Evolutionary conservation across 2,329 filamentous ascomycete species (phyloP).

Genomic region (Calycina marina): DNA sequence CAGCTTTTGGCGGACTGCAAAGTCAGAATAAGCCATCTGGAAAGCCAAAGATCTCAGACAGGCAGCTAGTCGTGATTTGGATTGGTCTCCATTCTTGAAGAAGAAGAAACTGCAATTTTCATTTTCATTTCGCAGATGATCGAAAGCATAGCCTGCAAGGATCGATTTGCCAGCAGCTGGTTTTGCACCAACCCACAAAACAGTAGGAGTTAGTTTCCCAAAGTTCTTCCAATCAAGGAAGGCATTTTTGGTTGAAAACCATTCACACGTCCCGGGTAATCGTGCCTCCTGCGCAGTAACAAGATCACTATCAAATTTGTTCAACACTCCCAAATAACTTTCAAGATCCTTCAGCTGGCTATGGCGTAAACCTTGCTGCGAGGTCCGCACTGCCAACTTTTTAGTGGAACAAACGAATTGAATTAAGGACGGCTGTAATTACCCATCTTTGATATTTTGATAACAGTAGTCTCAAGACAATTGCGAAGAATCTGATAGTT

Average conservation of each 20-base stretch:
- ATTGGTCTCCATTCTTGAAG: conserved; percentile 13
- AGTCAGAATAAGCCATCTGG: conserved; percentile 22
- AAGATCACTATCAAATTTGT: conserved; percentile 18
- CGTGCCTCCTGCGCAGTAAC: conserved; percentile 10
- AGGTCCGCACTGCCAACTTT: background rate
- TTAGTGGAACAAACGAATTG: too few relatives aligned
- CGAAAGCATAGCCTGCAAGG: conserved; percentile 9
- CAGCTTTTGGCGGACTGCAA: conserved; percentile 14
- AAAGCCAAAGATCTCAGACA: conserved; percentile 19
- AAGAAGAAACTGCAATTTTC: conserved; percentile 15
- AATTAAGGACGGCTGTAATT: background rate
- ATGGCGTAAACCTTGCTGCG: background rate
- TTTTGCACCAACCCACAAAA: conserved; percentile 19
- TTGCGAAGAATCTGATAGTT: conserved; percentile 11
- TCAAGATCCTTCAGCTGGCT: conserved; percentile 1
- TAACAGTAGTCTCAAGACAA: background rate
- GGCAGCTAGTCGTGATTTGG: conserved; percentile 5
- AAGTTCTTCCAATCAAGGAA: conserved; percentile 20
- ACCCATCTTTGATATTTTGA: background rate
- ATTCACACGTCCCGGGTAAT: conserved; percentile 19
- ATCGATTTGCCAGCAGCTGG: conserved; percentile 17
- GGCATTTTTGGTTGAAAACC: conserved; percentile 19
- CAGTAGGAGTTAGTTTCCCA: conserved; percentile 5
- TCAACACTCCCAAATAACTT: conserved; percentile 11
- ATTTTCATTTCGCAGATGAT: conserved; percentile 6